Conservation (phyloP, 1,284 basidiomycete species). For the Sporisorium reilianum region DNA sequence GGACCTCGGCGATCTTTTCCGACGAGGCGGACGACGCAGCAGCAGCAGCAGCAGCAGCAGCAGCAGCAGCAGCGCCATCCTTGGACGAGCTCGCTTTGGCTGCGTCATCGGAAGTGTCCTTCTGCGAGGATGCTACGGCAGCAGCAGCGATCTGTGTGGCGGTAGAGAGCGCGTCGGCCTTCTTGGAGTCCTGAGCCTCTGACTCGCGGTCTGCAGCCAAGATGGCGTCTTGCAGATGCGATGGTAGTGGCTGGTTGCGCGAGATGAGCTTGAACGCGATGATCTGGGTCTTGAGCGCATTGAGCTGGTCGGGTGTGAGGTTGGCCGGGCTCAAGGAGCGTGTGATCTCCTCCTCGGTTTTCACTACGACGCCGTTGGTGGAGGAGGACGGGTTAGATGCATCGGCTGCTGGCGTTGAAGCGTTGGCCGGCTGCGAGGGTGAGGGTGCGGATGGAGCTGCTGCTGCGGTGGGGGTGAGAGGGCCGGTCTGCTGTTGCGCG, state of each 20-base stretch:
- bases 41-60: no score
- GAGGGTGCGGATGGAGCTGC: conserved; percentile 32
- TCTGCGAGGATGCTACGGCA: conserved; percentile 69
- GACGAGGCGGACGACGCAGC: conserved; percentile 23
- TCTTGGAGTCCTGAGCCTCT: conserved; percentile 70
- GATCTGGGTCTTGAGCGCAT: conserved; percentile 86
- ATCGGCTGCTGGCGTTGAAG: conserved; percentile 26
- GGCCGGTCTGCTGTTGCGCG: conserved; percentile 14
- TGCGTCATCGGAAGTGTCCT: conserved; percentile 76
- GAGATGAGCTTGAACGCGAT: conserved; percentile 87
- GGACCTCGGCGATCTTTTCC: conserved; percentile 58
- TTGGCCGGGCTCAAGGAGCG: conserved; percentile 52
- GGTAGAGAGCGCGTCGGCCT: conserved; percentile 73
- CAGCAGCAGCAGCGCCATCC: conserved; percentile 23
- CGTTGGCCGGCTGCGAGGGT: conserved; percentile 24
- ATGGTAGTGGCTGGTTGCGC: conserved; percentile 83
- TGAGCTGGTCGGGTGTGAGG: conserved; percentile 83
- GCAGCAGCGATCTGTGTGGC: conserved; percentile 84
- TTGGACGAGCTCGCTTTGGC: conserved; percentile 33
- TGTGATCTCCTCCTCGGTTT: conserved; percentile 42
- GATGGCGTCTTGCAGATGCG: conserved; percentile 82
- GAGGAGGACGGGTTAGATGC: conserved; percentile 17
- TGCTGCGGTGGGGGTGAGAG: conserved; percentile 15
- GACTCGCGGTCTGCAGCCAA: conserved; percentile 65
- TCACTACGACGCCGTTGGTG: conserved; percentile 41